Evolutionary conservation across 1,284 basidiomycete genomes (phyloP), one percentile per base, ranked within the genome.

Genomic region (Gomphus bonarii): DNA sequence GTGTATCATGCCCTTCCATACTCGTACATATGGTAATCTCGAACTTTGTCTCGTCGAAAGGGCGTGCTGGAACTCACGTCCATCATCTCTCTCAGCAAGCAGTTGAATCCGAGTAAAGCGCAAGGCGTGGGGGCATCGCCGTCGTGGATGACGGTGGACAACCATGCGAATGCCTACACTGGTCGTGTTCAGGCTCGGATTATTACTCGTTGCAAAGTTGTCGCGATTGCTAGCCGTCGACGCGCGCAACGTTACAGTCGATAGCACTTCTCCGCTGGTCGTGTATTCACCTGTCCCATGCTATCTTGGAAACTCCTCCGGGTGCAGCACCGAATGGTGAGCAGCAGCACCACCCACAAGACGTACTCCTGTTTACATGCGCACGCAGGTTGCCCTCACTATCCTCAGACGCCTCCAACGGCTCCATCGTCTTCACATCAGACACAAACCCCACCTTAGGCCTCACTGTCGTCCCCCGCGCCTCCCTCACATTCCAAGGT

Each of bases 261-360:
- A 84, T 67, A 80, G 88, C 66, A 79, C 79, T 53, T 86, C 85
- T 35, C 86, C 86, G 12, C 67, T 73, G 49, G 71, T 88, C 63
- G 64, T 65, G 42, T 88, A 86, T 70, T 73, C 69, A 57, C 86
- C 85, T 16, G 28, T 38, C 2, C 57, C 57, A 11, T 58, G 57
- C 40, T 53, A 44, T 33, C 18, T 31, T 14, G 10, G 16, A 16
- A 3, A 22, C 22, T 6, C 43, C n/a, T 5, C 50, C n/a, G 43
- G 11, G 4, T 58, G 57, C 22, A 58, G 31, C 22, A 16, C 30
- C 7, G 50, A 58, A 35, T 58, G 57, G 57, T 58, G 16, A 22
- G 47, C 16, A 28, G 46, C 25, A 28, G 25, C 25, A 25, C 3
- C 25, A 28, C 3, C 25, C 3, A 5, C 25, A 28, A 28, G 5